Evolutionary conservation across 2,329 filamentous ascomycete species (phyloP), one percentile per base, ranked within the genome.

Genomic region (Cladobotryum protrusum): DNA sequence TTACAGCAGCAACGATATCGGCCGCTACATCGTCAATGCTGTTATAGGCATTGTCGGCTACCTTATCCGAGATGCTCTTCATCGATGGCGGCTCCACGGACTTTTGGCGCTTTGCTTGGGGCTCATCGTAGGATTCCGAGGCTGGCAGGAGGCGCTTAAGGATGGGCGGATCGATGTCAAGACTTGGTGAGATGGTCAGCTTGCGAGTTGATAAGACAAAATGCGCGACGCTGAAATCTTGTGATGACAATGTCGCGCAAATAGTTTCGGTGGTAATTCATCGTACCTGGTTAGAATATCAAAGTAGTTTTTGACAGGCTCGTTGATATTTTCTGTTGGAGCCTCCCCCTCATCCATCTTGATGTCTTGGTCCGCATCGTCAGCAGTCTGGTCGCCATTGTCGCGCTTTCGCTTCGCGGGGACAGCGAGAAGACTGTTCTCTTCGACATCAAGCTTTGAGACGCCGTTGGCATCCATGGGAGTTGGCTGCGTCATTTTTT

Each of bases 1-100:
- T 63, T 56, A 77, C 69, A 54, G 72, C 72, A 29, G 68, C 60
- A 58, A 74, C 70, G 39, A 85, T 63, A 54, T 85, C 82, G 46
- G 73, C 65, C 14, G 86, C 78, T 39, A 88, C 71, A 54, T 86
- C 81, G 24, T 87, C 83, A 41, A 90, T 68, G 55, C 78, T 76
- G 20, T 74, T 72, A 61, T 86, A 85, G 32, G 63, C 64, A 56
- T 75, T 72, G 44, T 70, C 67, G 19, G 67, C 63, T 45, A 79
- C 69, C 68, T 81, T 83, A 57, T 80, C 77, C 50, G 72, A 67
- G 53, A 84, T 77, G 53, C 72, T 76, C 15, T 58, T 58, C n/a
- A 57, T 54, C 34, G 67, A 59, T 33, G 64, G 60, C 3, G 62
- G 63, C 42, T 76, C 74, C 45, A 73, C 71, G 2, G 79, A 73